Evolutionary conservation across 2,329 filamentous ascomycete genomes (phyloP), one percentile per base, ranked within the genome.

Genomic region (Exophiala aquamarina): DNA sequence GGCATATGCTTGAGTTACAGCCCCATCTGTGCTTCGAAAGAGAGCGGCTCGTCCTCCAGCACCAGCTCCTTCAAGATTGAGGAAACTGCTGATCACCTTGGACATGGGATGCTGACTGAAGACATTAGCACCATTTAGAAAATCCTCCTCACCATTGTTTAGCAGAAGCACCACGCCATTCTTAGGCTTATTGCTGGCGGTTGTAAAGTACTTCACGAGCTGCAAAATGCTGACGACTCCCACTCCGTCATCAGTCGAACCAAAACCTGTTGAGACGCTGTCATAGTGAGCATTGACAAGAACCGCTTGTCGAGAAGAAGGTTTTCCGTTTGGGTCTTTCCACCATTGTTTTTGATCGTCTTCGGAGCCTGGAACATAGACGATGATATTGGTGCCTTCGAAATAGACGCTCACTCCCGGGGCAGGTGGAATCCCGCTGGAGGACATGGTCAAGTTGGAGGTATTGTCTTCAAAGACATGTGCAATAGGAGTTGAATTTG

Each of bases 111-210:
- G 89, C 57, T 89, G 83, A 20, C 87, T 84, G 62, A 94, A 96
- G 4, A 87, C 90, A 50, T 82, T 81, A 5, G 92, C 90, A 1
- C 93, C 93, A 56, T 94, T 88, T 9, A 97, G 73, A 28, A 84
- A 93, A 61, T 97, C 92, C 65, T 98, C 93, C 63, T 98, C 93
- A 28, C 87, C 92, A 62, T 97, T 96, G 74, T 98, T 98, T 63
- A 97, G 78, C 20, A 97, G 76, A 8, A 89, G 77, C 11, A 97
- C 81, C 34, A 98, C 78, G 2, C 91, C 92, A 57, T 85, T 82
- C 61, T 82, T 84, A 2, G 91, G 91, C 61, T 82, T 82, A 55
- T 87, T 82, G 20, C 77, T 83, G 0, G 79, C 70, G 2, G 78
- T 78, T 1, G 89, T 90, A 64, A 95, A 96, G 68, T 95, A 89